Conservation (phyloP, 225 moss, liverwort and hornwort genomes). For the Lunularia cruciata region DNA sequence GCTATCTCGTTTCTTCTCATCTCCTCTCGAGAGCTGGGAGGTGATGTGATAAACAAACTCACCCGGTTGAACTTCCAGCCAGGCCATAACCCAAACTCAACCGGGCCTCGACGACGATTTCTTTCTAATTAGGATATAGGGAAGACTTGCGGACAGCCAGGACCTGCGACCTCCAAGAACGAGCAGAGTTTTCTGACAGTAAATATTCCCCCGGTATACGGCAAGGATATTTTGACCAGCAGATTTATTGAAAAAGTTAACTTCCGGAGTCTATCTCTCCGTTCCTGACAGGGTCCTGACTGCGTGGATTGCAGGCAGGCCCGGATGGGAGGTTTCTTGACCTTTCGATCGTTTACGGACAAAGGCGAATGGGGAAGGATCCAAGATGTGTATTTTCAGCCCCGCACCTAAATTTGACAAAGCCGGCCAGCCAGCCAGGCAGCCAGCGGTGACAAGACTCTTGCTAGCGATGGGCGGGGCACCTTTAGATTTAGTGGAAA, state of each 20-base stretch:
- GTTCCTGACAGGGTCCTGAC: background rate
- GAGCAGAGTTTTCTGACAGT: no score
- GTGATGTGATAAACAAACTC: no score
- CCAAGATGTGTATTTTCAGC: background rate
- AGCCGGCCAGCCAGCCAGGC: background rate
- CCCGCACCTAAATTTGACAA: background rate
- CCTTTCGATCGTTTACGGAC: conserved; percentile 4
- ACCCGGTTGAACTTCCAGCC: no score
- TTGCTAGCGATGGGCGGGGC: no score
- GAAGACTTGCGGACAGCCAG: no score
- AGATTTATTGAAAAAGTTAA: conserved; percentile 1
- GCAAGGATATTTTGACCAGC: background rate
- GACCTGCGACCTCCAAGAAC: no score
- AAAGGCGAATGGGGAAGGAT: background rate
- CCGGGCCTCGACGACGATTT: no score
- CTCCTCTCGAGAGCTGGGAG: no score
- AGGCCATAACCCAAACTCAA: no score
- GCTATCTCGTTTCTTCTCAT: no score
- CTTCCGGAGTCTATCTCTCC: background rate
- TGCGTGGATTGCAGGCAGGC: no score
- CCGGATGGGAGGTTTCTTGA: background rate
- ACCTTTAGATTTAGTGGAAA: background rate
- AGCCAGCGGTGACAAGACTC: background rate
- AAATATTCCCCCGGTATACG: background rate
- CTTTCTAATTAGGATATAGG: no score